Conservation (phyloP, 148 eudicot genomes). For the Amaranthus cruentus region DNA sequence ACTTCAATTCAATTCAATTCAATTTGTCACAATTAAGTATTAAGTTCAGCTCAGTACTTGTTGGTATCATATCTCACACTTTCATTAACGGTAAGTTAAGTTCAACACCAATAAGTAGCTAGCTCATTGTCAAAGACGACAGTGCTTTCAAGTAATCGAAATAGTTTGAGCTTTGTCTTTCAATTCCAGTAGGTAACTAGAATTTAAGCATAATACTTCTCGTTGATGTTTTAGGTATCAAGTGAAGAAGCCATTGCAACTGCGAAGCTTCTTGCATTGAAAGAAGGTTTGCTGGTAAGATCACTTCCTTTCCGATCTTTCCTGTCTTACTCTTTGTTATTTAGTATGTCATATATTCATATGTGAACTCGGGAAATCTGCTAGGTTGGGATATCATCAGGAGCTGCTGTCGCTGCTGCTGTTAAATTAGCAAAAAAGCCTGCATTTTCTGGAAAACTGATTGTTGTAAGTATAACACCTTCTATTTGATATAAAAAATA, state of each 20-base stretch:
- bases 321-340: constrained; percentile 1
- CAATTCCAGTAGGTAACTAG: too few species aligned
- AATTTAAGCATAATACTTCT: neutral
- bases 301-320: neutral
- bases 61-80: too few species aligned
- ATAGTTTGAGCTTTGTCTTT: too few species aligned
- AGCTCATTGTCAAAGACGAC: too few species aligned
- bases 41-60: too few species aligned
- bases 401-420: constrained; percentile 82
- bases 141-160: too few species aligned
- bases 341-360: neutral
- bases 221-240: constrained; percentile 14
- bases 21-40: too few species aligned
- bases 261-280: constrained; percentile 38
- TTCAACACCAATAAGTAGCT: too few species aligned
- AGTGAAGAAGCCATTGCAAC: constrained; percentile 27
- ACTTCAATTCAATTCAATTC: too few species aligned
- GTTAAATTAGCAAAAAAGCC: constrained; percentile 56
- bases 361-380: neutral
- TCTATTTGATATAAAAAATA: neutral
- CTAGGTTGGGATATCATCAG: constrained; percentile 85
- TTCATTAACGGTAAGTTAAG: too few species aligned
- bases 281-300: constrained; percentile 54
- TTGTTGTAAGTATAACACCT: constrained; percentile 46
- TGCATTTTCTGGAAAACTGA: constrained; percentile 62